Conservation (phyloP, 2,329 filamentous ascomycete species). For the Fusarium dimerum region DNA sequence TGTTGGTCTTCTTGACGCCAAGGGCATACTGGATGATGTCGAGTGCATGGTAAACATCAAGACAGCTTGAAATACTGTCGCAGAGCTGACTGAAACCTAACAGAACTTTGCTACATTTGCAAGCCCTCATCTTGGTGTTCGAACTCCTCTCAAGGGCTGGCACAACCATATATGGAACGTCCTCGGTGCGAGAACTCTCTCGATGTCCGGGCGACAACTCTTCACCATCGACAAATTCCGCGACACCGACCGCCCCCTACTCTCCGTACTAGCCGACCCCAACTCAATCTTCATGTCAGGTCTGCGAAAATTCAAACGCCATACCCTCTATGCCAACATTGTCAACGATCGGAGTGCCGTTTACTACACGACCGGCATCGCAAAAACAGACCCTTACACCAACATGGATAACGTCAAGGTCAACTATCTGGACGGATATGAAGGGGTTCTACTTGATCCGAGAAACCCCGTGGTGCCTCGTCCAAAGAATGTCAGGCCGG, state of each 20-base stretch:
- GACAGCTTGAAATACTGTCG: not conserved
- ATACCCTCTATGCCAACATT: slow-evolving; percentile 82
- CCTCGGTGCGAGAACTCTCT: slow-evolving; percentile 79
- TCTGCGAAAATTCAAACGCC: slow-evolving; percentile 72
- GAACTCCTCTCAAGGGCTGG: slow-evolving; percentile 67
- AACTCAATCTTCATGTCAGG: slow-evolving; percentile 84
- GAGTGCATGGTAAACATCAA: slow-evolving; percentile 66
- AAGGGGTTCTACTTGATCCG: slow-evolving; percentile 73
- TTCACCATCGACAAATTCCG: slow-evolving; percentile 87
- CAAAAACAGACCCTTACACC: slow-evolving; percentile 74
- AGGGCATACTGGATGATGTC: slow-evolving; percentile 76
- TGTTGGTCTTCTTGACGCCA: slow-evolving; percentile 78
- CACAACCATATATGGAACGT: slow-evolving; percentile 75
- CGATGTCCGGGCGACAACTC: slow-evolving; percentile 80
- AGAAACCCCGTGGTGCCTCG: slow-evolving; percentile 58
- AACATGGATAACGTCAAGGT: slow-evolving; percentile 67
- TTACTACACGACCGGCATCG: slow-evolving; percentile 81
- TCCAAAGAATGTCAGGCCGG: slow-evolving; percentile 30
- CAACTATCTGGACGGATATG: slow-evolving; percentile 74
- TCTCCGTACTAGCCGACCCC: slow-evolving; percentile 80
- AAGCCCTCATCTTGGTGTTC: slow-evolving; percentile 77
- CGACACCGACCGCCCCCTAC: slow-evolving; percentile 75
- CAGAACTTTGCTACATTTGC: slow-evolving; percentile 94
- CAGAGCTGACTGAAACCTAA: slow-evolving; percentile 12
- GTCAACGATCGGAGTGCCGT: slow-evolving; percentile 81